Conservation (phyloP, 2,329 filamentous ascomycete genomes). For the Chaetomium sp. region DNA sequence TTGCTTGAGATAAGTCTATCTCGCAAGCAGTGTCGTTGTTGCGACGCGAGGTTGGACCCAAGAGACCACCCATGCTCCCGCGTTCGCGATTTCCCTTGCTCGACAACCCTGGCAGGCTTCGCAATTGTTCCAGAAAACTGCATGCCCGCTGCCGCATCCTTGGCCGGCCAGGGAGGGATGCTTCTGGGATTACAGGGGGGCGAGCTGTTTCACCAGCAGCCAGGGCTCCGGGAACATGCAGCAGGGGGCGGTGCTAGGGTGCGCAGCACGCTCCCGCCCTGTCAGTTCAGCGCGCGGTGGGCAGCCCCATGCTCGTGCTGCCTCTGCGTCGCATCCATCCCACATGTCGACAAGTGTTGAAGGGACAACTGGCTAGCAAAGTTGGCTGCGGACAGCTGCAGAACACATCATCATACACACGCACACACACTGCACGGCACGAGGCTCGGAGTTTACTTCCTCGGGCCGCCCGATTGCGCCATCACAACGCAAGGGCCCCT, state of each 20-base stretch:
- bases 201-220: constrained; percentile 55
- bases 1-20: constrained; percentile 22
- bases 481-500: not conserved
- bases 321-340: constrained; percentile 17
- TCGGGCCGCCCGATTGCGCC: constrained; percentile 5
- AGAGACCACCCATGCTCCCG: constrained; percentile 16
- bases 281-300: constrained; percentile 10
- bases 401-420: constrained; percentile 22
- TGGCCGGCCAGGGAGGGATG: constrained; percentile 45
- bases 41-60: constrained; percentile 10
- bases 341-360: constrained; percentile 11
- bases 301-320: constrained; percentile 12
- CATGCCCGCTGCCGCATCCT: constrained; percentile 48
- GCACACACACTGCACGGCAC: too few species aligned
- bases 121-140: constrained; percentile 47
- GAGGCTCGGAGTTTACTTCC: not conserved
- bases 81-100: constrained; percentile 19
- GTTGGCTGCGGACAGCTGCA: constrained; percentile 34
- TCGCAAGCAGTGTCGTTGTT: constrained; percentile 12
- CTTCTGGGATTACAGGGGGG: constrained; percentile 51
- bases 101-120: constrained; percentile 32
- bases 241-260: constrained; percentile 39
- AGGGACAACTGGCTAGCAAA: constrained; percentile 21
- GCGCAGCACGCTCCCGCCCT: constrained; percentile 35
- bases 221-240: constrained; percentile 44